Percentiles rank a stretch among this genome's conserved stretches.
phyloP scores from a whole-genome alignment of 352 stramenopile genomes.

The Halophytophthora polymorphica region DNA sequence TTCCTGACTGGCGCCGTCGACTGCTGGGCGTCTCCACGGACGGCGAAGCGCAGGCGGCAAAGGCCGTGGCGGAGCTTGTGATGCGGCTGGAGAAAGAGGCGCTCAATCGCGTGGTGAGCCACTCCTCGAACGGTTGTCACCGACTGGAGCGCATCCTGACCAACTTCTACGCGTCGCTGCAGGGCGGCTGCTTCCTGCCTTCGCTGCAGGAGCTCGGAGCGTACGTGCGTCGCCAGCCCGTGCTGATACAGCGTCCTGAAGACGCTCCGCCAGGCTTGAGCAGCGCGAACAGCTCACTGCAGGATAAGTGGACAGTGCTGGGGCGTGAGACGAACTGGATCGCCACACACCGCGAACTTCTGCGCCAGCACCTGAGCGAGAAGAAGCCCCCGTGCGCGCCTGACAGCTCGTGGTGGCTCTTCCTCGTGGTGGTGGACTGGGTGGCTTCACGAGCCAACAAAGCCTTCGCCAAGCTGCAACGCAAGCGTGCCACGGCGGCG shows the following conservation, averaged over 20 bases:
- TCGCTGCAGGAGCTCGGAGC: slow-evolving; percentile 26
- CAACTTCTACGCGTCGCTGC: slow-evolving; percentile 42
- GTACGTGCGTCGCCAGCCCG: slow-evolving; percentile 30
- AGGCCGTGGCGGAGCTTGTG: slow-evolving; percentile 27
- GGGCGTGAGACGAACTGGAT: slow-evolving; percentile 50
- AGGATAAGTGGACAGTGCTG: slow-evolving; percentile 29
- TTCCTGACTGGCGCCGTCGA: slow-evolving; percentile 33
- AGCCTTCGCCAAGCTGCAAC: slow-evolving; percentile 29
- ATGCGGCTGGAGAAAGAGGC: slow-evolving; percentile 27
- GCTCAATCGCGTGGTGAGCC: slow-evolving; percentile 22
- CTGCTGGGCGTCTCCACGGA: slow-evolving; percentile 37
- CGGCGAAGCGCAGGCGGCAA: slow-evolving; percentile 28
- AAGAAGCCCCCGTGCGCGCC: slow-evolving; percentile 20
- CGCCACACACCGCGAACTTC: slow-evolving; percentile 43
- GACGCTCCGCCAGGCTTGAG: not conserved
- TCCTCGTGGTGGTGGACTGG: slow-evolving; percentile 50
- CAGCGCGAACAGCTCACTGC: not conserved
- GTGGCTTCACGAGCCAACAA: slow-evolving; percentile 38
- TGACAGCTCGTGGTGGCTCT: slow-evolving; percentile 57
- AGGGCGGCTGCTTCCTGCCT: slow-evolving; percentile 35
- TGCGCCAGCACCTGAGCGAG: slow-evolving; percentile 41
- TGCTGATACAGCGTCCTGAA: slow-evolving; percentile 27
- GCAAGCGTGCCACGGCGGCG: slow-evolving; percentile 16
- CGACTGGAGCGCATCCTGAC: slow-evolving; percentile 36
- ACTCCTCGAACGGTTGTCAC: slow-evolving; percentile 26